Evolutionary conservation across 305 asterid species (phyloP).

Genomic region (Fraxinus floribunda): DNA sequence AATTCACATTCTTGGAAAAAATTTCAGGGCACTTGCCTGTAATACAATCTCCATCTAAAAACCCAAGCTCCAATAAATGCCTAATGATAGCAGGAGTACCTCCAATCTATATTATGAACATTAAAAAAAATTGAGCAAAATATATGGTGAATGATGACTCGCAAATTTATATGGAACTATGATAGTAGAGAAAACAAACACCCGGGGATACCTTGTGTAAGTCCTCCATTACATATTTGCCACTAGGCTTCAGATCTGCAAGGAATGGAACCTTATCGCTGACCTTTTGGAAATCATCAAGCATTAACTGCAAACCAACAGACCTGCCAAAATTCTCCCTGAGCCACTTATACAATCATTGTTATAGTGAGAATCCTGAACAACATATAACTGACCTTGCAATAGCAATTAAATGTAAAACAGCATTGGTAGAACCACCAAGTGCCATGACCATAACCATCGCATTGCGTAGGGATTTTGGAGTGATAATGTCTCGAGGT

Average conservation of each 20-base stretch:
- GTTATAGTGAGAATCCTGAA: background rate
- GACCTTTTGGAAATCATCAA: conserved; percentile 91
- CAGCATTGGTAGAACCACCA: conserved; percentile 98
- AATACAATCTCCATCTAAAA: conserved; percentile 81
- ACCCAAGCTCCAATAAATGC: conserved; percentile 70
- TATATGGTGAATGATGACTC: background rate
- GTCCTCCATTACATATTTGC: conserved; percentile 96
- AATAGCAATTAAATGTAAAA: conserved; percentile 91
- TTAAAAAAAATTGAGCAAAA: background rate
- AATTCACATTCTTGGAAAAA: conserved; percentile 8
- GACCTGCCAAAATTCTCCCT: conserved; percentile 63
- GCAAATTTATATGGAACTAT: background rate
- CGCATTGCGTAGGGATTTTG: conserved; percentile 71
- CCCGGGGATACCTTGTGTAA: conserved; percentile 69
- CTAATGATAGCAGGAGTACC: conserved; percentile 90
- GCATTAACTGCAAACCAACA: conserved; percentile 77
- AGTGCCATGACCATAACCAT: conserved; percentile 96
- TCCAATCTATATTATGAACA: conserved; percentile 61
- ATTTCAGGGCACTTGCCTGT: conserved; percentile 50
- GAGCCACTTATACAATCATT: conserved; percentile 28
- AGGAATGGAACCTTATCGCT: conserved; percentile 91
- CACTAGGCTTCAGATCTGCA: conserved; percentile 99
- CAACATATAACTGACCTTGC: conserved; percentile 55
- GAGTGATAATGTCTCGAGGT: conserved; percentile 88
- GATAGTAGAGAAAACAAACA: conserved; percentile 1